These are phyloP conservation scores for Entomophthora muscae DNA, from an alignment of 371 early-diverging fungal species.

Conservation along the genomic window DNA sequence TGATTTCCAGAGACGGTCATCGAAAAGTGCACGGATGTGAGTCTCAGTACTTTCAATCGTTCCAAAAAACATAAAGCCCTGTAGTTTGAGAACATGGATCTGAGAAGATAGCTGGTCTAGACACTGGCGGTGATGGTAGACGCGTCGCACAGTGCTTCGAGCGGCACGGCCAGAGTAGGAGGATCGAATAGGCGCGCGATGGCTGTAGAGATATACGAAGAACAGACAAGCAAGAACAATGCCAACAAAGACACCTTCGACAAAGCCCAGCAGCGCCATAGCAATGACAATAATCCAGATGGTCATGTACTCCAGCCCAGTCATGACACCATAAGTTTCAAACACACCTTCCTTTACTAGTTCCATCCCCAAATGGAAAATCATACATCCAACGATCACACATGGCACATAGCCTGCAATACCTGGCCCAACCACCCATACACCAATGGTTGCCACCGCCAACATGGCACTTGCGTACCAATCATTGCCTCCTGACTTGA, in stretches of 20 bases:
- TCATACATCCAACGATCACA: constrained; percentile 79
- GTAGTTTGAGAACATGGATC: constrained; percentile 71
- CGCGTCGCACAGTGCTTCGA: constrained; percentile 72
- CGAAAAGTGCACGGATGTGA: constrained; percentile 34
- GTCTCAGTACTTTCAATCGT: constrained; percentile 73
- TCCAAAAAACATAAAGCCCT: constrained; percentile 91
- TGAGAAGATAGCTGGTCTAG: constrained; percentile 63
- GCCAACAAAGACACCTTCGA: constrained; percentile 85
- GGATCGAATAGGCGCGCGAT: constrained; percentile 56
- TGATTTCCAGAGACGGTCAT: constrained; percentile 37
- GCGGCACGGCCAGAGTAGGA: constrained; percentile 57
- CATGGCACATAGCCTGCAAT: constrained; percentile 83
- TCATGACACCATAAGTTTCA: constrained; percentile 73
- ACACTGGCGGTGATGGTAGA: constrained; percentile 70
- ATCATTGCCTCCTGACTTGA: constrained; percentile 78
- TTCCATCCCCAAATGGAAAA: constrained; percentile 89
- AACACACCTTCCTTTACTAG: constrained; percentile 71
- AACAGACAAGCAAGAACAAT: constrained; percentile 83
- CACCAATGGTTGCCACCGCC: constrained; percentile 44
- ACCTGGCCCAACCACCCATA: constrained; percentile 67
- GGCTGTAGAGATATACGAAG: constrained; percentile 74
- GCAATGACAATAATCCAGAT: constrained; percentile 63
- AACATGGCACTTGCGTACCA: constrained; percentile 70
- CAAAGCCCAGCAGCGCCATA: constrained; percentile 82
- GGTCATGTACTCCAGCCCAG: constrained; percentile 74